Base-by-base conservation (phyloP, 768 basidiomycete genomes). In the Russula foetens region DNA sequence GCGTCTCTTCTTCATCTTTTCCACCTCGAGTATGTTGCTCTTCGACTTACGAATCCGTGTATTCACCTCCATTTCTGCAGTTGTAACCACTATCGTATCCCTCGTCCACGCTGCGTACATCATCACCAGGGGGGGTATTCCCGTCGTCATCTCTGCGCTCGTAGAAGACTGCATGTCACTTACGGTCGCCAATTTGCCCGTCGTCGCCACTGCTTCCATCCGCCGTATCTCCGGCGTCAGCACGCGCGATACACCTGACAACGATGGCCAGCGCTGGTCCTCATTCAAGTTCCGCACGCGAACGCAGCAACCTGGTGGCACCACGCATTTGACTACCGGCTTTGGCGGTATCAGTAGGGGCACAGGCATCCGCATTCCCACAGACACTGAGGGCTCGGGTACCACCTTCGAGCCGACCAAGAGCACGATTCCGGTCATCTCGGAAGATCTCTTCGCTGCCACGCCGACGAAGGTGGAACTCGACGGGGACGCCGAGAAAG, bases 1-100 rank as follows among this genome's bases (percentile, higher is more conserved):
- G 1, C 75, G 75, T 24, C 73, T 79, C 41, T 73, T 78, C 61
- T 66, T 81, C 54, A 79, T 81, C 51, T 82, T 84, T 68, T 82
- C 82, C 11, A 75, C 82, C 11, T 80, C 80, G 53, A 75, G 81
- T 58, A 69, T 77, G 53, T 49, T 7, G 19, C 47, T 1, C 8
- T 12, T 3, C 3, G n/a, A 29, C 24, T 31, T 24, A 1, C 38
- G 14, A 24, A 15, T 11, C 0, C 21, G 24, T 12, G 4, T 35
- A 12, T 39, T 28, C 9, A 52, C 24, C 21, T 29, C 17, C 19
- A 9, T 19, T 33, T 38, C 28, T 35, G 43, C 35, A 67, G 66
- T 68, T 28, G 63, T 68, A n/a, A 69, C 68, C 1, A 70, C 68
- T 39, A 63, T 70, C 29, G 69, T 70, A 19, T 72, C 71, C 48